Evolutionary conservation across 2,329 filamentous ascomycete species (phyloP), one percentile per base, ranked within the genome.

Genomic region (Uncinocarpus reesii): DNA sequence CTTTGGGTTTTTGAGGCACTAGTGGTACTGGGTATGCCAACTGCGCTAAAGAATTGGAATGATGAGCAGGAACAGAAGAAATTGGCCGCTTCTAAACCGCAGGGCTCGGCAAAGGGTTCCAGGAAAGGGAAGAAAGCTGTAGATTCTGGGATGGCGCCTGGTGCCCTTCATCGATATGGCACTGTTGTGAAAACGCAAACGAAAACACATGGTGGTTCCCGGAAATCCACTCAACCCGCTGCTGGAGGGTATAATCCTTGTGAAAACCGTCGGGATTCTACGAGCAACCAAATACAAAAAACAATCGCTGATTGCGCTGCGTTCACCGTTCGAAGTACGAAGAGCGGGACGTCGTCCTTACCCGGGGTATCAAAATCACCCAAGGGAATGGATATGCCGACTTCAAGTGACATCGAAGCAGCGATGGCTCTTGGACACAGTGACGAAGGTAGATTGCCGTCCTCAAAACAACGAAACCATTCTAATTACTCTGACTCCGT

Each of bases 1-100:
- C 63, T 76, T 7, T 90, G 85, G 85, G 65, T 89, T 4, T 71
- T 83, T 18, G 78, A 82, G 55, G 73, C 75, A 0, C 71, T 85
- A 45, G 76, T 79, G 3, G 78, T 74, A 49, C 62, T 81, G 2
- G 83, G 84, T 0, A 73, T 81, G 47, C 83, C 83, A 2, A 65
- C 80, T 1, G 76, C 76, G 23, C 75, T 85, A 0, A 72, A 81
- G 53, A 76, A 77, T 35, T 89, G 83, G 75, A 77, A 85, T 56
- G 71, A 68, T 18, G 59, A 52, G 20, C 58, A 62, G 38, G 38
- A 61, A 60, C 29, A 62, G 63, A 52, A 60, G 16, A 66, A 65
- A 49, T 55, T 57, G 4, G 51, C 50, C 11, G 45, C 29, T 15
- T 55, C 47, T 52, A 60, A 52, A 51, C 51, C 60, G 7, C 56